A percentile compares a stretch with the other conserved stretches of the same genome.
Conservation (phyloP, 2,329 filamentous ascomycete genomes). For the Gnomoniopsis smithogilvyi region DNA sequence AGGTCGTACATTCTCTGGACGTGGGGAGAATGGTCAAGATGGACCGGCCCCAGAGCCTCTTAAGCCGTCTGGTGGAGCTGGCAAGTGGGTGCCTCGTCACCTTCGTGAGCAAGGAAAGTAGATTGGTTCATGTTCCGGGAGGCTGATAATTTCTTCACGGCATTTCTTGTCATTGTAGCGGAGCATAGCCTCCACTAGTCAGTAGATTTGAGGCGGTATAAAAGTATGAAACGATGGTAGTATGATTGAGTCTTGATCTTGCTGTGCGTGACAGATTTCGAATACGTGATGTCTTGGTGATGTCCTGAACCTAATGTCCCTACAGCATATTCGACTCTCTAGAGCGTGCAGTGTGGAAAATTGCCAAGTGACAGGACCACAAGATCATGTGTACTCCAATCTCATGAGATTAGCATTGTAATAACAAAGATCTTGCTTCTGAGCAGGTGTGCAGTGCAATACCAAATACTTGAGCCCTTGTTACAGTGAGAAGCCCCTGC, state of each 20-base stretch:
- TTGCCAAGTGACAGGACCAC: too few relatives aligned
- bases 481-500: too few relatives aligned
- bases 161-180: constrained; percentile 10
- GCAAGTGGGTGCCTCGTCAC: constrained; percentile 57
- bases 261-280: too few relatives aligned
- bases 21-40: constrained; percentile 38
- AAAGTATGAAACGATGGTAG: constrained; percentile 12
- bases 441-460: too few relatives aligned
- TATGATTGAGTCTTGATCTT: neutral
- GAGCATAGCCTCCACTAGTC: constrained; percentile 2
- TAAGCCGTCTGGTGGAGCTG: constrained; percentile 49
- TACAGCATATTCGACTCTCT: too few relatives aligned
- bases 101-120: constrained; percentile 21
- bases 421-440: too few relatives aligned
- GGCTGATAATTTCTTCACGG: constrained; percentile 1
- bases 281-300: too few relatives aligned
- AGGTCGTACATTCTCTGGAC: constrained; percentile 32
- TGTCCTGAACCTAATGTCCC: too few relatives aligned
- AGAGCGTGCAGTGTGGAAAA: too few relatives aligned
- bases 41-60: constrained; percentile 44
- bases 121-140: constrained; percentile 1
- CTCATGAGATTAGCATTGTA: too few relatives aligned
- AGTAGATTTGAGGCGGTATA: constrained; percentile 13
- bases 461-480: too few relatives aligned
- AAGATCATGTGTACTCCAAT: too few relatives aligned